Conservation (phyloP, 106 monocot genomes). For the Acorus calamus region DNA sequence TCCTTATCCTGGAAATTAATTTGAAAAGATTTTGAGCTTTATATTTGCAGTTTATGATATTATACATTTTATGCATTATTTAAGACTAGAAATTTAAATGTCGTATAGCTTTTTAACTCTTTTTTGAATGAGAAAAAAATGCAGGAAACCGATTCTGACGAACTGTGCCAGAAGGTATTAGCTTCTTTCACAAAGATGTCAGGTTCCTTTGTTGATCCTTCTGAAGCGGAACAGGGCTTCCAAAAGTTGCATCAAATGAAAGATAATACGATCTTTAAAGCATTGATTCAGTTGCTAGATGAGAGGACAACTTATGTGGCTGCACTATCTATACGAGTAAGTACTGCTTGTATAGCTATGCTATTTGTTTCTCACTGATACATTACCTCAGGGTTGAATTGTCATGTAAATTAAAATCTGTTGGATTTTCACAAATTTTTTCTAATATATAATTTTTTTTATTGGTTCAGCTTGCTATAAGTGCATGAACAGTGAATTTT, state of each 20-base stretch:
- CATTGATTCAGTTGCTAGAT: slow-evolving; percentile 47
- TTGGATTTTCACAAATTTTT: neutral
- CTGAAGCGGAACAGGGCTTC: slow-evolving; percentile 61
- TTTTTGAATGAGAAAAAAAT: slow-evolving; percentile 7
- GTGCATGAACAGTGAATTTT: too few relatives aligned
- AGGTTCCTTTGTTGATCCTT: slow-evolving; percentile 41
- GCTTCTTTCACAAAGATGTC: slow-evolving; percentile 63
- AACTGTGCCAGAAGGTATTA: slow-evolving; percentile 33
- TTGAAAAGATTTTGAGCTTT: too few relatives aligned
- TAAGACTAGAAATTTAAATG: neutral
- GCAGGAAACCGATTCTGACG: slow-evolving; percentile 49
- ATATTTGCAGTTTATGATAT: neutral
- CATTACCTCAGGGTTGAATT: too few relatives aligned
- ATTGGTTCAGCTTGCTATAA: neutral
- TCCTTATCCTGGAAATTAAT: too few relatives aligned
- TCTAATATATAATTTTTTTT: neutral
- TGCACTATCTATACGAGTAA: slow-evolving; percentile 34
- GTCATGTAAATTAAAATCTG: too few relatives aligned
- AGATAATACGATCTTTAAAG: slow-evolving; percentile 72
- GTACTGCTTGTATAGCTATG: slow-evolving; percentile 6
- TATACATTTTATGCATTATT: neutral
- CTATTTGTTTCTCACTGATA: too few relatives aligned
- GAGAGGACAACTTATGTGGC: slow-evolving; percentile 31
- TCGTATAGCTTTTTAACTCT: neutral
- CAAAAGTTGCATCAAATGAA: slow-evolving; percentile 76